A percentile compares a stretch with the other conserved stretches of the same genome.
phyloP scores from a whole-genome alignment of 2,329 filamentous ascomycete species.

The Ceratocystis papillata region DNA sequence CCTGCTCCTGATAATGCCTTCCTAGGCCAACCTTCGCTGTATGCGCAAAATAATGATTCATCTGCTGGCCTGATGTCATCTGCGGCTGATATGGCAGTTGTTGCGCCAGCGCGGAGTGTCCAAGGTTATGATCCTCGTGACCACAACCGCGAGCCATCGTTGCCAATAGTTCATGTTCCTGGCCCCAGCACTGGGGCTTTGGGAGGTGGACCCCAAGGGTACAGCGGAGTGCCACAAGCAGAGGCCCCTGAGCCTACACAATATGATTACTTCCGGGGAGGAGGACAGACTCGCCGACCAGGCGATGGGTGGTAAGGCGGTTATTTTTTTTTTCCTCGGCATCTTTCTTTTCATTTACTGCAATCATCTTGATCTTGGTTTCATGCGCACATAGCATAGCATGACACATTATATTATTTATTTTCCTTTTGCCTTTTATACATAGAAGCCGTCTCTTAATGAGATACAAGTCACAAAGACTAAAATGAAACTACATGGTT shows the following conservation, averaged over 20 bases:
- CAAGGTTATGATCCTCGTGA: slow-evolving; percentile 30
- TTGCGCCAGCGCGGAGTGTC: slow-evolving; percentile 31
- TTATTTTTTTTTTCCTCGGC: too few relatives aligned
- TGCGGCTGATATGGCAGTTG: slow-evolving; percentile 43
- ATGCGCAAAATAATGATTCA: slow-evolving; percentile 43
- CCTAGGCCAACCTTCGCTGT: slow-evolving; percentile 31
- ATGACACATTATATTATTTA: slow-evolving; percentile 23
- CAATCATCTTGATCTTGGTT: background rate
- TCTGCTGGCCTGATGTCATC: slow-evolving; percentile 42
- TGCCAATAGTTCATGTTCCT: slow-evolving; percentile 27
- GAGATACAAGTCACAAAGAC: background rate
- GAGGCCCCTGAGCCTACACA: slow-evolving; percentile 42
- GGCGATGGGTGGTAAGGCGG: slow-evolving; percentile 34
- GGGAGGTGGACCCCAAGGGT: slow-evolving; percentile 48
- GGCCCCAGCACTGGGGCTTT: slow-evolving; percentile 42
- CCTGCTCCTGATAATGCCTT: slow-evolving; percentile 23
- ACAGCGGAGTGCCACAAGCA: slow-evolving; percentile 47
- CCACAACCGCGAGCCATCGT: slow-evolving; percentile 21
- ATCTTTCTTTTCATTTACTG: background rate
- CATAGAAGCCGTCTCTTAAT: background rate
- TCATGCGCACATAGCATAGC: too few relatives aligned
- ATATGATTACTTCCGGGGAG: slow-evolving; percentile 48
- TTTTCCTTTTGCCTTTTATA: slow-evolving; percentile 18
- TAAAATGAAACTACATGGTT: background rate
- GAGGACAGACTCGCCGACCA: slow-evolving; percentile 29